phyloP scores from a whole-genome alignment of 225 moss, liverwort and hornwort species.

The Pleurozium schreberi region DNA sequence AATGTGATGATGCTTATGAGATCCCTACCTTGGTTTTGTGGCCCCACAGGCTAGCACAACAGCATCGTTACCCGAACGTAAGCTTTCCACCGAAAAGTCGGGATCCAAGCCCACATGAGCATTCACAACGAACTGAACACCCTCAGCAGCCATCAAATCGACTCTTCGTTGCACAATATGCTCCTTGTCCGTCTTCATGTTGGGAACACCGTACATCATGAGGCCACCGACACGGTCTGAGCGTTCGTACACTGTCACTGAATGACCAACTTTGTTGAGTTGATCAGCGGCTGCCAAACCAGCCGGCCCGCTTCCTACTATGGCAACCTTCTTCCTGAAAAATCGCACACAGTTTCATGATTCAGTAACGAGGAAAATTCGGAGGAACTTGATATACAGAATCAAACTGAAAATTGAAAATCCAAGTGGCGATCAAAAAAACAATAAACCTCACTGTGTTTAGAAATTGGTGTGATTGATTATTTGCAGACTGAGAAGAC shows the following conservation, averaged over 20 bases:
- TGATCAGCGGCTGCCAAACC: constrained; percentile 83
- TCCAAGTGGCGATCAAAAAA: not conserved
- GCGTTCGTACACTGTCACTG: constrained; percentile 73
- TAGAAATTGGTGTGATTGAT: not conserved
- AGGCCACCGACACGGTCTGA: constrained; percentile 77
- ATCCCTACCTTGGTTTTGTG: constrained; percentile 59
- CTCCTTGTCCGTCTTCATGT: constrained; percentile 84
- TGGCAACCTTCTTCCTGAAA: constrained; percentile 65
- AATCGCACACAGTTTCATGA: not conserved
- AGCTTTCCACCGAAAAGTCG: constrained; percentile 41
- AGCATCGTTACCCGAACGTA: constrained; percentile 44
- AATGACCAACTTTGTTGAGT: constrained; percentile 72
- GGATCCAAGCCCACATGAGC: constrained; percentile 76
- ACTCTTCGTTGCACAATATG: constrained; percentile 72
- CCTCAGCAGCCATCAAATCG: constrained; percentile 65
- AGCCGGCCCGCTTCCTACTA: constrained; percentile 82
- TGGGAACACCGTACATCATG: constrained; percentile 96
- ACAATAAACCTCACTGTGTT: not conserved
- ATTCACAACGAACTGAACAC: constrained; percentile 61
- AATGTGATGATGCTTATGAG: not conserved
- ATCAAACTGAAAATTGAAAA: not conserved
- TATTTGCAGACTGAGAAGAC: not conserved
- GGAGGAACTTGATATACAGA: not conserved
- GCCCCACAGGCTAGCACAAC: constrained; percentile 74
- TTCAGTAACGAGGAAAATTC: not conserved